Evolutionary conservation across 2,329 filamentous ascomycete genomes (phyloP), one percentile per base, ranked within the genome.

Genomic region (Ophiosphaerella korrae): DNA sequence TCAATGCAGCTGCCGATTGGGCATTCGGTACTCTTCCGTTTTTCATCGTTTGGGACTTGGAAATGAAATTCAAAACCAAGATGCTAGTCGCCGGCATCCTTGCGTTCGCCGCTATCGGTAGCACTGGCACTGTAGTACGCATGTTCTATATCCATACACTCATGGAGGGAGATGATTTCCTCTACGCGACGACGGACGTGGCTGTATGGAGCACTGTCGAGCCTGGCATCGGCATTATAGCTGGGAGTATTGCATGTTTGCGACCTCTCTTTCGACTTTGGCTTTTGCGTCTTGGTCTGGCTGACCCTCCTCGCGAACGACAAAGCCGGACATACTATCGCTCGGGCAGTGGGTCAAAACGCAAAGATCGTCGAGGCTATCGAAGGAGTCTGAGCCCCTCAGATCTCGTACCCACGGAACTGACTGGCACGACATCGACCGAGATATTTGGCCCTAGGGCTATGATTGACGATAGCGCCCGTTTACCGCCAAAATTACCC

Each of bases 1-100:
- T 68, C 7, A 72, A 70, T 13, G 66, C 70, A 8, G 45, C 59
- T 3, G 64, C 69, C 1, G 71, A 73, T 42, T 73, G 70, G 70
- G 51, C 57, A 1, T 64, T 73, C n/a, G 68, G 67, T 0, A 62
- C 59, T 4, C 60, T 73, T 2, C 70, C 71, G 2, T 75, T 81
- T 7, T 80, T 80, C 52, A 72, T 87, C 3, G 75, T 87, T 1
- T 80, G 76, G 73, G 76, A 78, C 23, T 64, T 86, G 24, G 78
- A 84, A 48, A 84, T 87, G 78, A 78, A 78, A 39, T 59, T 55
- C 7, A 76, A 73, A 48, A 80, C 78, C 2, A 86, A 85, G 61
- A 29, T 77, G 6, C 76, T 82, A 2, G 71, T 86, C 18, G 78
- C 79, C 8, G 74, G 75, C 5, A 76, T 87, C 38, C 70, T 87